Percentiles rank a stretch among this genome's conserved stretches.
Conservation (phyloP, 176 grass and related monocot species). For the Lolium perenne region DNA sequence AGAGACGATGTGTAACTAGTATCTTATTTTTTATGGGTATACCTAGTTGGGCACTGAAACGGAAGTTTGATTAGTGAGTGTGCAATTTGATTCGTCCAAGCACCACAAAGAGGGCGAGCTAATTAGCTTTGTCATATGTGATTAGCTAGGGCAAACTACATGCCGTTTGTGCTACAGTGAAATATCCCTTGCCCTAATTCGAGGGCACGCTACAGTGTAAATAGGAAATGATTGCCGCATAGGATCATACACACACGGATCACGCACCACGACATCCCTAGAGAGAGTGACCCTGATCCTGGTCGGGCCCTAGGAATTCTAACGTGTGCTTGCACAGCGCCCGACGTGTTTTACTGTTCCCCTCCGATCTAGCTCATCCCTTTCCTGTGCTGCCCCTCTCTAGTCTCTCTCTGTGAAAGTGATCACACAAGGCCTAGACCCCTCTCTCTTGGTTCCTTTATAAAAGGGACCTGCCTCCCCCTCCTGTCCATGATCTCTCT, state of each 20-base stretch:
- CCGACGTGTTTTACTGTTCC: constrained; percentile 66
- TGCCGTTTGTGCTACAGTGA: constrained; percentile 10
- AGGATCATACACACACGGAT: not conserved
- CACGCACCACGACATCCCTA: not conserved
- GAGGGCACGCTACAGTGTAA: constrained; percentile 45
- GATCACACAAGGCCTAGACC: constrained; percentile 53
- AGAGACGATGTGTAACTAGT: too few relatives aligned
- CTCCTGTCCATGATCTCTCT: constrained; percentile 49
- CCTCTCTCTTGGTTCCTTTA: constrained; percentile 57
- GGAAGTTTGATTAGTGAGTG: not conserved
- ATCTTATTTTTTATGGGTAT: too few relatives aligned
- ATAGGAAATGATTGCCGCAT: constrained; percentile 29
- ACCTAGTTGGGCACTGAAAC: not conserved
- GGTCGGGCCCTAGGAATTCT: constrained; percentile 25
- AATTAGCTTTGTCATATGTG: not conserved
- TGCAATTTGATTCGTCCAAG: not conserved
- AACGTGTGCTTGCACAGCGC: constrained; percentile 45
- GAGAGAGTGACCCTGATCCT: not conserved
- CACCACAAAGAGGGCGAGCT: not conserved
- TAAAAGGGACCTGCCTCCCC: constrained; percentile 57
- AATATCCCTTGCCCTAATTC: constrained; percentile 42
- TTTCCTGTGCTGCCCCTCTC: constrained; percentile 33
- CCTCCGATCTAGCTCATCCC: constrained; percentile 41
- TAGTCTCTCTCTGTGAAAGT: constrained; percentile 42
- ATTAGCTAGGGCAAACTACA: not conserved